Evolutionary conservation across 495 filamentous ascomycete genomes (phyloP).

Genomic region (Neurospora sp.): DNA sequence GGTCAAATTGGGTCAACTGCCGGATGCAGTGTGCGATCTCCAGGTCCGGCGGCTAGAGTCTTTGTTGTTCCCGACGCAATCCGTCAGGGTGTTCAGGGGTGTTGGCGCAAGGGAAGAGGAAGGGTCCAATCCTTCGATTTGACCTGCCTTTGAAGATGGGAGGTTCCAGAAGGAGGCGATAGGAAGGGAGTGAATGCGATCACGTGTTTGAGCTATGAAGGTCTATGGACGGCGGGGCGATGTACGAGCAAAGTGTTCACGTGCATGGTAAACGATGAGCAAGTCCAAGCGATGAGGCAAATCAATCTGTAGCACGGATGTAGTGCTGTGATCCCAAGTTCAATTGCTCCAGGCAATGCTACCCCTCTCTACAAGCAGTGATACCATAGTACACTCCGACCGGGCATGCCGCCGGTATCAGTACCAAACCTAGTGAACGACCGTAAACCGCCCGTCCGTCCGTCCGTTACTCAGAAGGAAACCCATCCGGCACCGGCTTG

Average conservation of each 20-base stretch:
- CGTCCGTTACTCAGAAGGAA: neutral
- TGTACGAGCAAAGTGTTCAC: neutral
- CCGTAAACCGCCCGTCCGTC: neutral
- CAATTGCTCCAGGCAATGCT: neutral
- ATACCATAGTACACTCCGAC: neutral
- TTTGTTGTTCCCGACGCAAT: neutral
- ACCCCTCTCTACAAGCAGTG: neutral
- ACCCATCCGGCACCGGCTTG: neutral
- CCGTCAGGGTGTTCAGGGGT: neutral
- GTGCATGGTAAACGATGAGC: neutral
- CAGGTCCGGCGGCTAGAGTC: neutral
- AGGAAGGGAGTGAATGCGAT: neutral
- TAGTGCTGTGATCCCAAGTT: neutral
- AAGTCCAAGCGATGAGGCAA: neutral
- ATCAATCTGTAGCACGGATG: neutral
- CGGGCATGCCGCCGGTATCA: neutral
- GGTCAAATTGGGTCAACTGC: neutral
- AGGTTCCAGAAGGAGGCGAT: neutral
- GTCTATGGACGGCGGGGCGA: neutral
- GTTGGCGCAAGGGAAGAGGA: neutral
- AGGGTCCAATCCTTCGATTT: neutral
- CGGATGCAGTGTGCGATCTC: neutral
- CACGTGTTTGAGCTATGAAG: neutral
- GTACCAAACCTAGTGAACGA: neutral
- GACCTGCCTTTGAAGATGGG: neutral